These are phyloP conservation scores for Candolleomyces eurysporus DNA, from an alignment of 768 basidiomycete genomes.

Conservation along the genomic window DNA sequence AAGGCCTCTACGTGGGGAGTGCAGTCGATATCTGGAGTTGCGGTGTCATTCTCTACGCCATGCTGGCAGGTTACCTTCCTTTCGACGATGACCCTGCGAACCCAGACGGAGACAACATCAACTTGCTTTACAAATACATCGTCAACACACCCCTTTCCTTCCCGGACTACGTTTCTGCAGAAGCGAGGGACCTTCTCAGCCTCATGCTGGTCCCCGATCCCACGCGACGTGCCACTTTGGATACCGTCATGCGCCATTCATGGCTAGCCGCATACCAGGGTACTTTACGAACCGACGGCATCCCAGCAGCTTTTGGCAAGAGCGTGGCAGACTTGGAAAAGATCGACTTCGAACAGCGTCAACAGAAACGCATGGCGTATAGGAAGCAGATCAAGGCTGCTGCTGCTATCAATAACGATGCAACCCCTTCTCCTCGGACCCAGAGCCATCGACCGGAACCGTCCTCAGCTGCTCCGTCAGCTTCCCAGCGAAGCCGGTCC, in stretches of 20 bases:
- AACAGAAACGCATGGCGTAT: conserved; percentile 77
- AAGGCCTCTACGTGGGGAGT: conserved; percentile 94
- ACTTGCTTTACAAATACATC: conserved; percentile 97
- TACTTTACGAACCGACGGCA: conserved; percentile 31
- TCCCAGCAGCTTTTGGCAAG: conserved; percentile 54
- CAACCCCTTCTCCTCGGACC: conserved; percentile 35
- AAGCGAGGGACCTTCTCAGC: conserved; percentile 79
- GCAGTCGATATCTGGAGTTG: conserved; percentile 99
- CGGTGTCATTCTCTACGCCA: conserved; percentile 94
- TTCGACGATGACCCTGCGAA: conserved; percentile 99
- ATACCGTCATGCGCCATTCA: conserved; percentile 79
- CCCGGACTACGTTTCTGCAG: conserved; percentile 89
- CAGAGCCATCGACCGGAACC: conserved; percentile 58
- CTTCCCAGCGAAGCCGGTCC: conserved; percentile 48
- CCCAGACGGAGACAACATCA: conserved; percentile 99
- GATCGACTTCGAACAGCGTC: conserved; percentile 80
- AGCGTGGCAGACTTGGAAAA: conserved; percentile 77
- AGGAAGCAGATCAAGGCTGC: conserved; percentile 74
- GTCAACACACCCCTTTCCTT: conserved; percentile 95
- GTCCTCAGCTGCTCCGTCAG: conserved; percentile 32
- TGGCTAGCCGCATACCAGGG: conserved; percentile 74
- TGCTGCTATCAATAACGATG: conserved; percentile 28
- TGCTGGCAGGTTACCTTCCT: conserved; percentile 97
- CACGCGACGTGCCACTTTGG: conserved; percentile 69
- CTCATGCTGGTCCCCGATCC: conserved; percentile 97